Evolutionary conservation across 768 basidiomycete species (phyloP).

Genomic region (Russula ochroleuca): DNA sequence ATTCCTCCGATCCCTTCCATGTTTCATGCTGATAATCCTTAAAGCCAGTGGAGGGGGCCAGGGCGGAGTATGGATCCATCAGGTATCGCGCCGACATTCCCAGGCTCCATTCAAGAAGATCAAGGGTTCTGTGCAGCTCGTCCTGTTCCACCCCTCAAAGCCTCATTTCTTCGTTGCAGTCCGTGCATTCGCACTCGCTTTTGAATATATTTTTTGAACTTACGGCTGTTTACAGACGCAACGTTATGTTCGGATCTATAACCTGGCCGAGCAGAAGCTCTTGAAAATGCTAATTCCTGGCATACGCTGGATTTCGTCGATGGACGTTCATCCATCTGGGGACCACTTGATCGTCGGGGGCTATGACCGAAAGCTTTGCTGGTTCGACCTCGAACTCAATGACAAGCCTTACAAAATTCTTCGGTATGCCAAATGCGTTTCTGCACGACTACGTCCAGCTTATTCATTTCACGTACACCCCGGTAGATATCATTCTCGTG

Average conservation of each 20-base stretch:
- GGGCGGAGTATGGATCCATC: slow-evolving; percentile 93
- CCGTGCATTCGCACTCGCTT: slow-evolving; percentile 36
- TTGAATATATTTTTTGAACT: slow-evolving; percentile 2
- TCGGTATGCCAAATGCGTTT: slow-evolving; percentile 46
- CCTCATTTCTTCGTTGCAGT: slow-evolving; percentile 98
- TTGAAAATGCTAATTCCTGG: slow-evolving; percentile 94
- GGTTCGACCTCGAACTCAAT: slow-evolving; percentile 97
- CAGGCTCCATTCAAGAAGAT: slow-evolving; percentile 98
- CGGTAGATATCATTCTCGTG: slow-evolving; percentile 84
- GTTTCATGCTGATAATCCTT: not conserved
- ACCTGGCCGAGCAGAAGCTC: slow-evolving; percentile 88
- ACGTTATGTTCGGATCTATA: slow-evolving; percentile 93
- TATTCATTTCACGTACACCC: not conserved
- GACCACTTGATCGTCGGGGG: slow-evolving; percentile 97
- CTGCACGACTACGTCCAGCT: not conserved
- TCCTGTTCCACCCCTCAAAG: slow-evolving; percentile 90
- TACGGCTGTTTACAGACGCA: slow-evolving; percentile 61
- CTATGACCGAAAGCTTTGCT: slow-evolving; percentile 95
- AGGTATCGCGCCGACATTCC: slow-evolving; percentile 87
- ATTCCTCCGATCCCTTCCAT: not conserved
- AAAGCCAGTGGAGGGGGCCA: slow-evolving; percentile 64
- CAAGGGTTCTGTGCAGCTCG: slow-evolving; percentile 84
- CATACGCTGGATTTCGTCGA: slow-evolving; percentile 93
- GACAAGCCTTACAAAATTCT: slow-evolving; percentile 97
- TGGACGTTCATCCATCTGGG: slow-evolving; percentile 94